Evolutionary conservation across 1,284 basidiomycete species (phyloP).

Genomic region (Calocybe gambosa): DNA sequence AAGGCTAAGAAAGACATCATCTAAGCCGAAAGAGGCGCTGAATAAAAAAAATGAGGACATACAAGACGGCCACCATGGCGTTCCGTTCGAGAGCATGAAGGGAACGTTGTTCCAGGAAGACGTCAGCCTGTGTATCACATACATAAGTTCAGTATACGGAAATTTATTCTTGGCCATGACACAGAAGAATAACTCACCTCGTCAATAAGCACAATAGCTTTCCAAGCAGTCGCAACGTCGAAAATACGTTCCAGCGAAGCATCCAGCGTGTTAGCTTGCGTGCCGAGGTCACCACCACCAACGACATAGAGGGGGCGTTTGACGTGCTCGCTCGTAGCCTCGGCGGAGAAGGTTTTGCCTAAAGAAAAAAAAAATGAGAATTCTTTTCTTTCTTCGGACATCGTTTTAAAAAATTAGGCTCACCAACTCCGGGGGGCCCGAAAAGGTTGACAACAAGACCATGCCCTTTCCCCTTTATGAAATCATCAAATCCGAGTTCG

Average conservation of each 20-base stretch:
- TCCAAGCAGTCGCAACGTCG: conserved; percentile 41
- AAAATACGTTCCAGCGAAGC: conserved; percentile 30
- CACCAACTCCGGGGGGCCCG: conserved; percentile 56
- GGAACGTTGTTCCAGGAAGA: conserved; percentile 61
- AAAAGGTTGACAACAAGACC: conserved; percentile 57
- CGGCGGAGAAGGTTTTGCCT: conserved; percentile 49
- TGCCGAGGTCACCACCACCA: conserved; percentile 54
- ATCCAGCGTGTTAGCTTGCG: conserved; percentile 38
- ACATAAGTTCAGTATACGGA: too few species aligned
- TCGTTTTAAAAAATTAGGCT: conserved; percentile 25
- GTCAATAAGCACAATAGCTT: conserved; percentile 58
- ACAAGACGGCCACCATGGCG: conserved; percentile 62
- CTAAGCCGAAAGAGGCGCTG: background rate
- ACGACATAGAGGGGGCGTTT: conserved; percentile 52
- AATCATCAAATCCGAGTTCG: conserved; percentile 51
- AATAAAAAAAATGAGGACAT: conserved; percentile 15
- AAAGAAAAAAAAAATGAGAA: background rate
- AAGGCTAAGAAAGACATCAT: conserved; percentile 7
- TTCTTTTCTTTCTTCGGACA: conserved; percentile 5
- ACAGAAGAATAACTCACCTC: conserved; percentile 42
- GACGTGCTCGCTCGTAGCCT: conserved; percentile 58
- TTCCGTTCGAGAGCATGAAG: conserved; percentile 55
- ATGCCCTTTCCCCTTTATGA: conserved; percentile 55
- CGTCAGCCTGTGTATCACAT: conserved; percentile 40
- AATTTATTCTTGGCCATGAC: too few species aligned